Percentiles rank a stretch among this genome's conserved stretches.
phyloP scores from a whole-genome alignment of 768 basidiomycete species.

The Lactarius quietus region DNA sequence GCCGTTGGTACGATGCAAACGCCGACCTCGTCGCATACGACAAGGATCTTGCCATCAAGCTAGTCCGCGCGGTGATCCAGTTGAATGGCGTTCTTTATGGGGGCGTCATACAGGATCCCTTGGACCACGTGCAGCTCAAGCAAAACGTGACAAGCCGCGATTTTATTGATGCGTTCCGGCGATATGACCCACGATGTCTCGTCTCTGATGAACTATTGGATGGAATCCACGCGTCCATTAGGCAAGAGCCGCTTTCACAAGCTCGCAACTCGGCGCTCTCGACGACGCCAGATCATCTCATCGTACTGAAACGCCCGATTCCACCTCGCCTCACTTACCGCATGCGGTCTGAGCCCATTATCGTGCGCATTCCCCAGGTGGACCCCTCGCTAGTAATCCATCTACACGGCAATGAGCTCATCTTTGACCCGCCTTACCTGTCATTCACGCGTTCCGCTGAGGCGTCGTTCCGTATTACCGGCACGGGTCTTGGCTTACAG shows the following conservation, averaged over 20 bases:
- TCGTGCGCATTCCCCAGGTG: constrained; percentile 77
- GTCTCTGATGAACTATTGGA: constrained; percentile 74
- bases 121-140: constrained; percentile 49
- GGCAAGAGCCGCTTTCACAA: constrained; percentile 67
- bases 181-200: constrained; percentile 64
- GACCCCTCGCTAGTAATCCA: constrained; percentile 83
- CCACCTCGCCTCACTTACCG: constrained; percentile 83
- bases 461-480: constrained; percentile 90
- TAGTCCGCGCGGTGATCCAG: constrained; percentile 79
- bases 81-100: constrained; percentile 87
- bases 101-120: constrained; percentile 58
- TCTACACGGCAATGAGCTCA: constrained; percentile 81
- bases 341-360: constrained; percentile 82
- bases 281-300: constrained; percentile 45
- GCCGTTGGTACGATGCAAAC: constrained; percentile 93
- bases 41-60: constrained; percentile 70
- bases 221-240: constrained; percentile 76
- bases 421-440: constrained; percentile 83
- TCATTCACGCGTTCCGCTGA: constrained; percentile 75
- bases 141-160: constrained; percentile 67
- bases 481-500: constrained; percentile 78
- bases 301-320: constrained; percentile 70
- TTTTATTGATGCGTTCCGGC: constrained; percentile 80
- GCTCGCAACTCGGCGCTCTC: constrained; percentile 49
- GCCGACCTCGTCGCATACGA: constrained; percentile 72